Conservation (phyloP, 331 rosid genomes). For the Cucumis variabilis region DNA sequence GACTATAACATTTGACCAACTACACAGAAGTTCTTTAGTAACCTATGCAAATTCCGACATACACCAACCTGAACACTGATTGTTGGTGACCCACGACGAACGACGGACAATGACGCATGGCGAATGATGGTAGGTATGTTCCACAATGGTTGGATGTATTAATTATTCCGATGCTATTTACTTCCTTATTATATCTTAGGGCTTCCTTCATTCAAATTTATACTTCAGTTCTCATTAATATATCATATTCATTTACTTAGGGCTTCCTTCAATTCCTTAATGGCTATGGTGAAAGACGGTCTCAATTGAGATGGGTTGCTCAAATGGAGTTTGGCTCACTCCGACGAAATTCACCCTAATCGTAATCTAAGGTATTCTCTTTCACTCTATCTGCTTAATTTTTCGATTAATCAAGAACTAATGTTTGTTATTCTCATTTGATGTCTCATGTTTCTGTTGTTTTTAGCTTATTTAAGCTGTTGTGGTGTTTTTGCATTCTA, state of each 20-base stretch:
- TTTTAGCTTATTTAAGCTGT: neutral
- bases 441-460: neutral
- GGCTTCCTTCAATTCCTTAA: slow-evolving; percentile 11
- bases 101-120: no score
- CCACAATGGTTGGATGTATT: no score
- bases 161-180: no score
- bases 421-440: neutral
- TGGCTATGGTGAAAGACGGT: slow-evolving; percentile 79
- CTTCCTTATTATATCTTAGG: no score
- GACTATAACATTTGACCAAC: no score
- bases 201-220: no score
- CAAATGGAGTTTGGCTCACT: slow-evolving; percentile 90
- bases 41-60: no score
- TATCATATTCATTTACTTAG: no score
- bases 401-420: neutral
- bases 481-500: neutral
- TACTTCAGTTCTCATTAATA: neutral
- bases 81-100: no score
- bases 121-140: no score
- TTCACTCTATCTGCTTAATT: neutral
- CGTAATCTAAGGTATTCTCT: slow-evolving; percentile 65
- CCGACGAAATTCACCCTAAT: slow-evolving; percentile 80
- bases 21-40: no score
- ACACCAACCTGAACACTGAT: no score
- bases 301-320: slow-evolving; percentile 98